phyloP scores from a whole-genome alignment of 176 grass and related monocot genomes.

The Hyparrhenia diplandra region DNA sequence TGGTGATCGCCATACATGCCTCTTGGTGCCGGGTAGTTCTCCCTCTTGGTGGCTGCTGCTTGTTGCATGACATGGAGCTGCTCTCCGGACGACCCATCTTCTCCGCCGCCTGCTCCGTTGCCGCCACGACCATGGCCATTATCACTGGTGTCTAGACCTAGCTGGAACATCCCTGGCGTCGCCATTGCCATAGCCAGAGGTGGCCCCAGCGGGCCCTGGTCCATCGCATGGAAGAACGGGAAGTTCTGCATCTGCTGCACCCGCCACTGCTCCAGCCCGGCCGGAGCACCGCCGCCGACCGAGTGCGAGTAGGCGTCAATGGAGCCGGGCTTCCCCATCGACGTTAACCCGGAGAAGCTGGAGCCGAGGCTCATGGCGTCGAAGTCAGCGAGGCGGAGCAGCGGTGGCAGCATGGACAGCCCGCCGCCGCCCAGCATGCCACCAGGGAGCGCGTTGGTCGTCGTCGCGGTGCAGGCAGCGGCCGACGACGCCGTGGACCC shows the following conservation, averaged over 20 bases:
- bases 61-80: conserved; percentile 18
- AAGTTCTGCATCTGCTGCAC: conserved; percentile 54
- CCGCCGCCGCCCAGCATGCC: conserved; percentile 10
- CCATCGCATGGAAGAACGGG: conserved; percentile 57
- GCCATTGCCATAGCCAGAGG: conserved; percentile 30
- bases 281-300: not conserved
- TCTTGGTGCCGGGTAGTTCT: conserved; percentile 8
- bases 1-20: conserved; percentile 41
- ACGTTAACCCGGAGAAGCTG: conserved; percentile 28
- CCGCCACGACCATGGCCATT: not conserved
- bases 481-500: conserved; percentile 31
- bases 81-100: not conserved
- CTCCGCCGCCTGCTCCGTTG: not conserved
- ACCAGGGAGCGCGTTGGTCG: not conserved
- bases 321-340: not conserved
- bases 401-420: conserved; percentile 46
- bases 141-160: conserved; percentile 8
- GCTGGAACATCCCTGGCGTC: conserved; percentile 33
- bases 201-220: conserved; percentile 18
- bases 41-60: conserved; percentile 27
- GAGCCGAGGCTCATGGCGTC: conserved; percentile 55
- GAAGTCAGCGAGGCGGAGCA: conserved; percentile 53
- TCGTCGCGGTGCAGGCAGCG: conserved; percentile 29
- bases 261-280: conserved; percentile 47
- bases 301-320: conserved; percentile 25